Conservation (phyloP, 2,329 filamentous ascomycete species). For the Cladophialophora chaetospira region DNA sequence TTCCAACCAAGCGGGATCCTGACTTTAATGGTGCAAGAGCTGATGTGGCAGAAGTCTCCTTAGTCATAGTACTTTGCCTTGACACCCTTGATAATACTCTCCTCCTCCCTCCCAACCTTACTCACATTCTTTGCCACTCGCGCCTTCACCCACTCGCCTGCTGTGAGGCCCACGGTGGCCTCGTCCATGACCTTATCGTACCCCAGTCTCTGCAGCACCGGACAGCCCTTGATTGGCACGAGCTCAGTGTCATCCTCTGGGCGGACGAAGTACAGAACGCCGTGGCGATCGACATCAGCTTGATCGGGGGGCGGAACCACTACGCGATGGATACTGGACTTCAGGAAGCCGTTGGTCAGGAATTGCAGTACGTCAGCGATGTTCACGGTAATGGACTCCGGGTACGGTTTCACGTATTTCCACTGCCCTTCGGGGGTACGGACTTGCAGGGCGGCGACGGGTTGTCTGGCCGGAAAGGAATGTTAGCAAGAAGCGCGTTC, state of each 20-base stretch:
- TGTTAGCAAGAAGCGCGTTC: too few relatives aligned
- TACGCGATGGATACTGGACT: conserved; percentile 55
- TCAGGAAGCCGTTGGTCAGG: conserved; percentile 53
- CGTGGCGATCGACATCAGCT: conserved; percentile 46
- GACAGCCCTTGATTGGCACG: conserved; percentile 35
- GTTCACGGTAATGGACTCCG: conserved; percentile 54
- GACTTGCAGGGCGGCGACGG: conserved; percentile 59
- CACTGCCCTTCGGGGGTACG: conserved; percentile 47
- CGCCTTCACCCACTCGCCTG: conserved; percentile 40
- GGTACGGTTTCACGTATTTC: conserved; percentile 52
- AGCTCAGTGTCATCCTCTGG: conserved; percentile 39
- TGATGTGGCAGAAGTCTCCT: background rate
- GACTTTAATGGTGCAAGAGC: too few relatives aligned
- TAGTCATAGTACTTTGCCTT: conserved; percentile 31
- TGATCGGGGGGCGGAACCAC: conserved; percentile 53
- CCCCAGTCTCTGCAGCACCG: conserved; percentile 39
- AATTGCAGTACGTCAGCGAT: conserved; percentile 53
- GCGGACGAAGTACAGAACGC: conserved; percentile 52
- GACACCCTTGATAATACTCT: conserved; percentile 27
- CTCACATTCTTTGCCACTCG: conserved; percentile 35
- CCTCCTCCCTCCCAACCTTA: conserved; percentile 20
- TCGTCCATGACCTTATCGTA: conserved; percentile 26
- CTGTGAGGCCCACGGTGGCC: conserved; percentile 34
- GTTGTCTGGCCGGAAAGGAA: too few relatives aligned
- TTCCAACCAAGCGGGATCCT: too few relatives aligned